These are phyloP conservation scores for Pilaira anomala DNA, from an alignment of 192 early-diverging fungal genomes.

Conservation along the genomic window DNA sequence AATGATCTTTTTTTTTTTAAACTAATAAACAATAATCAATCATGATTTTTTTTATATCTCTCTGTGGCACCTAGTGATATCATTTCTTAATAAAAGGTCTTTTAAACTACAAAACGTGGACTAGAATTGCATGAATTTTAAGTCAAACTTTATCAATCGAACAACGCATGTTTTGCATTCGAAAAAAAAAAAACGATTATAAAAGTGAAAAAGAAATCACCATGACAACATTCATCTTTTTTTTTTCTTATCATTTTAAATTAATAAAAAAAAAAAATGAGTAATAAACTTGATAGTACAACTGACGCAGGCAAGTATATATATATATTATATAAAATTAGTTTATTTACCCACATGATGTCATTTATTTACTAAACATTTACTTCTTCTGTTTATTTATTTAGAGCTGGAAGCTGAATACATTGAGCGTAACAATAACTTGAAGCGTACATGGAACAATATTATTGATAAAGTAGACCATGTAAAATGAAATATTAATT, in stretches of 20 bases:
- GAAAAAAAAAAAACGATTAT: too few species aligned
- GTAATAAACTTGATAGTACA: neutral
- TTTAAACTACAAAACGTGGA: too few species aligned
- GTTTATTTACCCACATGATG: too few species aligned
- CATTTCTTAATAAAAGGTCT: too few species aligned
- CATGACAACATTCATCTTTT: neutral
- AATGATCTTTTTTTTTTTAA: neutral
- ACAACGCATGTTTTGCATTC: too few species aligned
- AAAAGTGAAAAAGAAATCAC: neutral
- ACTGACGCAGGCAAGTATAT: neutral
- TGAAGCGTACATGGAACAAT: slow-evolving; percentile 3
- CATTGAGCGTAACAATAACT: slow-evolving; percentile 4
- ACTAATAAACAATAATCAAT: too few species aligned
- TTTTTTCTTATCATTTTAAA: neutral
- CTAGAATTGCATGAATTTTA: too few species aligned
- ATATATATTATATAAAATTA: neutral
- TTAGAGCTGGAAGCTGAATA: slow-evolving; percentile 11
- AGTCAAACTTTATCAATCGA: too few species aligned
- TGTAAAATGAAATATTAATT: neutral
- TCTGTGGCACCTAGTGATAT: too few species aligned
- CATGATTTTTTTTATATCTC: too few species aligned
- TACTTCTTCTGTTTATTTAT: neutral
- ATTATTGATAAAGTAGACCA: slow-evolving; percentile 1
- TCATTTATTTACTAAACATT: too few species aligned
- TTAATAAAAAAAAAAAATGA: neutral